phyloP scores from a whole-genome alignment of 2,329 filamentous ascomycete genomes.

The Alternaria sp. region DNA sequence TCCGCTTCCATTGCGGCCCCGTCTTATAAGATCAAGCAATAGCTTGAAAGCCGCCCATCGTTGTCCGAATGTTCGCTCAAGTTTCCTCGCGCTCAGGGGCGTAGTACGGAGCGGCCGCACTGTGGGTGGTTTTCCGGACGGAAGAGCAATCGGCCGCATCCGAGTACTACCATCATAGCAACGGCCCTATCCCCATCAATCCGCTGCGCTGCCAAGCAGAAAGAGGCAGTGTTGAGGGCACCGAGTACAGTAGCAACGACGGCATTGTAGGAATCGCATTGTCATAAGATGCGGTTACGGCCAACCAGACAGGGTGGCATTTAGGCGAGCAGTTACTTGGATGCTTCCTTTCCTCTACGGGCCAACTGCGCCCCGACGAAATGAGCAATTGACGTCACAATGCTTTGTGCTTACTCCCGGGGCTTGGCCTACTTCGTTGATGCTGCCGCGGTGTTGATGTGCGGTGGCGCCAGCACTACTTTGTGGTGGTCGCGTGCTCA shows the following conservation, averaged over 20 bases:
- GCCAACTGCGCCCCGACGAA: not conserved
- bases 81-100: not conserved
- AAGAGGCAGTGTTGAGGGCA: not conserved
- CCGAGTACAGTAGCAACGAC: not conserved
- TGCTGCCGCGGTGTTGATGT: not conserved
- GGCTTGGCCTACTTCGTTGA: not conserved
- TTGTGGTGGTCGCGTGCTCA: not conserved
- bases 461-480: not conserved
- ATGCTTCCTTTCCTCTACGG: not conserved
- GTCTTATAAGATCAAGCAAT: not conserved
- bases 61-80: not conserved
- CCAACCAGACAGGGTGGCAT: not conserved
- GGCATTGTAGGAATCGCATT: not conserved
- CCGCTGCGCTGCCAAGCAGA: not conserved
- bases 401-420: not conserved
- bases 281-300: slow-evolving; percentile 1
- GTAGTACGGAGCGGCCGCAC: not conserved
- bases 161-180: not conserved
- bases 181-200: not conserved
- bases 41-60: not conserved
- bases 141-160: not conserved
- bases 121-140: not conserved
- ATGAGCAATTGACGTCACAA: slow-evolving; percentile 10
- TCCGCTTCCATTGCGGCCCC: not conserved
- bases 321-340: slow-evolving; percentile 2